Percentiles rank a stretch among this genome's conserved stretches.
Conservation (phyloP, 306 rosid species). For the Pueraria montana region DNA sequence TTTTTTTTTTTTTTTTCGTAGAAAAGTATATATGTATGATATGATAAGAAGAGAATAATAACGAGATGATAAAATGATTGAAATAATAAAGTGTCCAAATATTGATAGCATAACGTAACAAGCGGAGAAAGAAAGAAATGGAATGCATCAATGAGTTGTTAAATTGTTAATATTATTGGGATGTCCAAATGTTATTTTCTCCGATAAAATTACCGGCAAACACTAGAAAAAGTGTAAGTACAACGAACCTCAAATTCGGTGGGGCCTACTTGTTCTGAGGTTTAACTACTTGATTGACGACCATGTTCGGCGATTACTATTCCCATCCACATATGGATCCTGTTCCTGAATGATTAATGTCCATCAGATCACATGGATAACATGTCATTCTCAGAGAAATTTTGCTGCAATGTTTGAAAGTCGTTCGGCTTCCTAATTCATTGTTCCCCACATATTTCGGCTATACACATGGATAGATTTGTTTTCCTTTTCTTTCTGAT, state of each 20-base stretch:
- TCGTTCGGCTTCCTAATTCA: not conserved
- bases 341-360: not conserved
- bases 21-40: no score
- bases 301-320: slow-evolving; percentile 19
- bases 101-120: no score
- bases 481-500: not conserved
- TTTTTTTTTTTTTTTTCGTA: no score
- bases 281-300: not conserved
- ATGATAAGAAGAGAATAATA: no score
- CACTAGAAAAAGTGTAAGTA: not conserved
- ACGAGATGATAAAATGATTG: no score
- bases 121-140: no score
- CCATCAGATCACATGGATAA: slow-evolving; percentile 38
- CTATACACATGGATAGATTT: slow-evolving; percentile 33
- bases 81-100: no score
- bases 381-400: not conserved
- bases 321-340: slow-evolving; percentile 17
- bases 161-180: no score
- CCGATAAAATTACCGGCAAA: not conserved
- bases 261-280: slow-evolving; percentile 21
- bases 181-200: no score
- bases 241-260: slow-evolving; percentile 18
- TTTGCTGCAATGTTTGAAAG: slow-evolving; percentile 10
- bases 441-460: slow-evolving; percentile 6
- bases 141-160: no score